Conservation (phyloP, 805 yeast species). For the Danielia reshetovae region DNA sequence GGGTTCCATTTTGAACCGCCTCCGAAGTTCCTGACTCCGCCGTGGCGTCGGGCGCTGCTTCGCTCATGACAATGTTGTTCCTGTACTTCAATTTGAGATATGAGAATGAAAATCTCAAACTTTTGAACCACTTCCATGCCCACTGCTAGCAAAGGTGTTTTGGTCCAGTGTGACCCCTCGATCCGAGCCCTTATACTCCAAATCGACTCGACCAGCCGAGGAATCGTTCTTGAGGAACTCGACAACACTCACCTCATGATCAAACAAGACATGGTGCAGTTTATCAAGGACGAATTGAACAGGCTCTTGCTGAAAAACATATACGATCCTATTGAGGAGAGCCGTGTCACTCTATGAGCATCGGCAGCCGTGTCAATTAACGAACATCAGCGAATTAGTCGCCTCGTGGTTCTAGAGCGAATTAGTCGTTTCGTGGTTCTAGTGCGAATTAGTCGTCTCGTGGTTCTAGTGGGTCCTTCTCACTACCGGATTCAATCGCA, state of each 20-base stretch:
- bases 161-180: slow-evolving; percentile 77
- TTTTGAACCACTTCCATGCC: slow-evolving; percentile 25
- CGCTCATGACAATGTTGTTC: too few species aligned
- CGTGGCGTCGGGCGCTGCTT: too few species aligned
- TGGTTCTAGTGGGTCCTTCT: background rate
- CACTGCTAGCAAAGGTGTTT: slow-evolving; percentile 40
- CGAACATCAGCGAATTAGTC: too few species aligned
- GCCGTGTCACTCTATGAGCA: too few species aligned
- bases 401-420: too few species aligned
- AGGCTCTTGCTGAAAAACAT: slow-evolving; percentile 75
- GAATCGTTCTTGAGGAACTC: slow-evolving; percentile 68
- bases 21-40: too few species aligned
- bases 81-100: too few species aligned
- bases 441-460: background rate
- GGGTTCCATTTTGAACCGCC: too few species aligned
- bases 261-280: slow-evolving; percentile 70
- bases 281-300: slow-evolving; percentile 74
- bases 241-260: slow-evolving; percentile 89
- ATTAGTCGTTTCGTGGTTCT: slow-evolving; percentile 1
- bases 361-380: too few species aligned
- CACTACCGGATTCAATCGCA: background rate
- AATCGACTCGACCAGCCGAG: slow-evolving; percentile 73
- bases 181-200: slow-evolving; percentile 80
- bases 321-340: slow-evolving; percentile 79
- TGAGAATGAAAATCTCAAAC: background rate